Evolutionary conservation across 805 yeast genomes (phyloP).

Genomic region (Starmerella bombicola): DNA sequence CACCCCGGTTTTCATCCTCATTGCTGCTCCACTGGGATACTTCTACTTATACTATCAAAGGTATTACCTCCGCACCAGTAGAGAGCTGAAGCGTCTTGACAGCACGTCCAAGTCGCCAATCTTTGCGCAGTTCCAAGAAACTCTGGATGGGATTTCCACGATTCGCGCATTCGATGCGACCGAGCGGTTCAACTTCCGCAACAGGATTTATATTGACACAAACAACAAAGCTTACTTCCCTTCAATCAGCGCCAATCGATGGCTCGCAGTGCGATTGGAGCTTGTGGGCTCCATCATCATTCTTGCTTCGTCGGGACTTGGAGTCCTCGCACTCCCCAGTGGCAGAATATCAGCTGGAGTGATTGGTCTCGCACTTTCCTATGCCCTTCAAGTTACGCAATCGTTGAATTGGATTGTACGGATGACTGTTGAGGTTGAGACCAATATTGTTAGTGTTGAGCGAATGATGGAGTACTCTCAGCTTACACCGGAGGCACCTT

Average conservation of each 20-base stretch:
- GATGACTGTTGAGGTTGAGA: slow-evolving; percentile 97
- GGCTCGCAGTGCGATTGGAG: slow-evolving; percentile 94
- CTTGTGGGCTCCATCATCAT: slow-evolving; percentile 82
- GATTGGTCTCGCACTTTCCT: slow-evolving; percentile 87
- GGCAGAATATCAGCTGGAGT: slow-evolving; percentile 77
- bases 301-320: slow-evolving; percentile 69
- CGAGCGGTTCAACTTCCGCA: slow-evolving; percentile 47
- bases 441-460: slow-evolving; percentile 93
- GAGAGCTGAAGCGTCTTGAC: slow-evolving; percentile 67
- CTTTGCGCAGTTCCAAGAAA: slow-evolving; percentile 71
- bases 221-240: slow-evolving; percentile 91
- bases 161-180: slow-evolving; percentile 65
- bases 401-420: slow-evolving; percentile 94
- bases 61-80: slow-evolving; percentile 53
- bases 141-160: slow-evolving; percentile 63
- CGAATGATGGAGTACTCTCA: slow-evolving; percentile 78
- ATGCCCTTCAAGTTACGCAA: slow-evolving; percentile 86
- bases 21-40: slow-evolving; percentile 55
- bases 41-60: slow-evolving; percentile 60
- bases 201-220: slow-evolving; percentile 50
- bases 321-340: slow-evolving; percentile 53
- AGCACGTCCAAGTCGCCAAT: slow-evolving; percentile 64
- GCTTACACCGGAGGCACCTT: slow-evolving; percentile 78
- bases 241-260: slow-evolving; percentile 81
- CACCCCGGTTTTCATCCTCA: slow-evolving; percentile 71